Base-by-base conservation (phyloP, 2,329 filamentous ascomycete species). In the Alternaria sp. region DNA sequence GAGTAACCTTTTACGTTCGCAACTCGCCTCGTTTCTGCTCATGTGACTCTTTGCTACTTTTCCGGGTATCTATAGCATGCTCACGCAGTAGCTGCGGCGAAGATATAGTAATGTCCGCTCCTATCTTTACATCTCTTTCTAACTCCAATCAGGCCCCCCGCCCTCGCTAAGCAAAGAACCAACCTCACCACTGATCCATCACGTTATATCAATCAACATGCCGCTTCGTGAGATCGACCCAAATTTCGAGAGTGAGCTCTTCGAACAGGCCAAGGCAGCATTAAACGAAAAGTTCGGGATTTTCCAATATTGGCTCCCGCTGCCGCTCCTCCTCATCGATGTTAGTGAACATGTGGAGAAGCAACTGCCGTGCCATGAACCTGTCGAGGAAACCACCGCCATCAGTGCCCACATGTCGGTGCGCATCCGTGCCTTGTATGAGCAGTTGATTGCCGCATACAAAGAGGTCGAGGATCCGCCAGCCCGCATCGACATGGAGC, bases 351-450 rank as follows among this genome's bases (percentile, higher is more conserved):
- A 60, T n/a, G 49, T 59, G 9, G 46, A 63, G 41, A 44, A 34
- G 22, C 18, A 38, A 44, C 38, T 65, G 7, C 41, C 44, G 16
- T 65, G 60, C 53, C 45, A 58, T 55, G 60, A 65, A 54, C 57
- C 63, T 48, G 50, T 52, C n/a, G 54, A 61, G 46, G 60, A 63
- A 20, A 63, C 60, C 14, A 51, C 40, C 8, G 60, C 57, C 43
- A 34, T 63, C 41, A 63, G 54, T 32, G 51, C 63, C 25, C 57
- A 65, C 36, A 4, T 57, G 4, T 61, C 60, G 2, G 25, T 18
- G 51, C 63, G 64, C 61, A 64, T 64, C 8, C 52, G 20, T 60
- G 52, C 54, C 28, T 49, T 57, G 20, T 64, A 66, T 27, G n/a
- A 59, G 54, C 60, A 57, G 20, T 34, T 49, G 8, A 57, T 46